Evolutionary conservation across 1,284 basidiomycete genomes (phyloP).

Genomic region (Heterobasidion irregulare): DNA sequence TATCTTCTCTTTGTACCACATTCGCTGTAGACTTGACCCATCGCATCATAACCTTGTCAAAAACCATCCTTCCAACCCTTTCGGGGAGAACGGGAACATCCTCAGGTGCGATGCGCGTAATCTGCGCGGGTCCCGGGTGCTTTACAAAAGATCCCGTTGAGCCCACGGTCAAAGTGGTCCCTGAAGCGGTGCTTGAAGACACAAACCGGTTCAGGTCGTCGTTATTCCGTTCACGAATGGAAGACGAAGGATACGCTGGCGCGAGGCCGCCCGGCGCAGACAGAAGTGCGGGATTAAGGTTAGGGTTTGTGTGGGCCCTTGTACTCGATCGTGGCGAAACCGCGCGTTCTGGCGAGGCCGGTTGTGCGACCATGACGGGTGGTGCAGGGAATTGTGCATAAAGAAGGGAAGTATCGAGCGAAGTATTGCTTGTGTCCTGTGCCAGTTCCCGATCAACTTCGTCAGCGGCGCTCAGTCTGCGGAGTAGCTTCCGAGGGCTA

Average conservation of each 20-base stretch:
- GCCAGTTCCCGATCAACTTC: slow-evolving; percentile 22
- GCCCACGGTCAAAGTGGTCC: slow-evolving; percentile 61
- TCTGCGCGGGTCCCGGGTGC: slow-evolving; percentile 69
- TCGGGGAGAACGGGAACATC: slow-evolving; percentile 73
- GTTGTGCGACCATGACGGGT: slow-evolving; percentile 18
- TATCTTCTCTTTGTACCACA: slow-evolving; percentile 19
- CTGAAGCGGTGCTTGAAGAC: slow-evolving; percentile 72
- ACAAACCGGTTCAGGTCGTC: slow-evolving; percentile 83
- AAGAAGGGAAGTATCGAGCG: slow-evolving; percentile 17
- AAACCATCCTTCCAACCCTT: slow-evolving; percentile 80
- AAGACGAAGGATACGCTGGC: slow-evolving; percentile 40
- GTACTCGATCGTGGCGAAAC: slow-evolving; percentile 5
- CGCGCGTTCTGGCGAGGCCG: slow-evolving; percentile 13
- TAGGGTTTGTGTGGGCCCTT: background rate
- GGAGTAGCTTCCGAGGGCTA: slow-evolving; percentile 20
- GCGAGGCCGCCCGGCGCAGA: slow-evolving; percentile 15
- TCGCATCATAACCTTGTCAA: slow-evolving; percentile 70
- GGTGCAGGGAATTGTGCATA: slow-evolving; percentile 23
- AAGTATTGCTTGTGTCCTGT: slow-evolving; percentile 8
- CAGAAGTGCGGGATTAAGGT: slow-evolving; percentile 12
- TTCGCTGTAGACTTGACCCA: slow-evolving; percentile 66
- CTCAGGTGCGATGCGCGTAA: slow-evolving; percentile 70
- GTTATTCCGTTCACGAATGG: slow-evolving; percentile 40
- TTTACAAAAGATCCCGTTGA: slow-evolving; percentile 78
- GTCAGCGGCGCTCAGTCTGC: slow-evolving; percentile 23